Base-by-base conservation (phyloP, 2,329 filamentous ascomycete species). In the Xylariaceae sp. region DNA sequence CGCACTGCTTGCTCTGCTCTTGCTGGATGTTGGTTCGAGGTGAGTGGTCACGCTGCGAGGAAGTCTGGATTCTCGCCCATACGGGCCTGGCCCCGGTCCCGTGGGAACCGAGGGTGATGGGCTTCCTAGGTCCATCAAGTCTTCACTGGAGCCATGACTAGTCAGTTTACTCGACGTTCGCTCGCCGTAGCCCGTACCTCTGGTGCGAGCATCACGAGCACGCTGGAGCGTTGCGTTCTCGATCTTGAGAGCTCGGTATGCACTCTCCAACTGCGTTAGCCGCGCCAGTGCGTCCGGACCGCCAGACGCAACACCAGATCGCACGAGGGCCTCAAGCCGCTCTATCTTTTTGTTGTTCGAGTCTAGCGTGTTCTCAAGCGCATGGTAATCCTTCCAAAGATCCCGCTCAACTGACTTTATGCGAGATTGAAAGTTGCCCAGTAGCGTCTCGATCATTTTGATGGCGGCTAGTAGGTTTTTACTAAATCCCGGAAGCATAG, bases 301-400 rank as follows among this genome's bases (percentile, higher is more conserved):
- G 11, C 77, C 80, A 1, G 73, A 70, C 1, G 81, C 78, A 12
- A 85, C 73, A 12, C 78, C 80, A 61, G 85, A 87, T 57, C 87
- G 81, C 41, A 94, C 84, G 42, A 89, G 80, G 12, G 85, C 83
- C 71, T 99, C 94, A 0, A 99, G 78, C 2, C 88, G 83, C 61
- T 97, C 92, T 32, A 99, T 81, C 63, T 90, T 89, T 74, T 95
- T 94, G 56, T 86, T 80, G 12, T 91, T 85, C 30, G 84, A 73
- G 51, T 94, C 89, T 31, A 96, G 82, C 39, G 85, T 88, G 62
- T 84, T 85, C 70, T 96, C 91, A 1, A 99, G 78, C 0, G 80
- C 83, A 65, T 95, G 88, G 66, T 96, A 97, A 66, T 97, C 91
- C 59, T 90, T 89, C 74, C 86, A 87, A n/a, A 97, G 74, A 57